A percentile compares a stretch with the other conserved stretches of the same genome.
These are phyloP conservation scores for Yamadazyma diddensiae DNA, from an alignment of 1,139 yeast species.

Conservation along the genomic window DNA sequence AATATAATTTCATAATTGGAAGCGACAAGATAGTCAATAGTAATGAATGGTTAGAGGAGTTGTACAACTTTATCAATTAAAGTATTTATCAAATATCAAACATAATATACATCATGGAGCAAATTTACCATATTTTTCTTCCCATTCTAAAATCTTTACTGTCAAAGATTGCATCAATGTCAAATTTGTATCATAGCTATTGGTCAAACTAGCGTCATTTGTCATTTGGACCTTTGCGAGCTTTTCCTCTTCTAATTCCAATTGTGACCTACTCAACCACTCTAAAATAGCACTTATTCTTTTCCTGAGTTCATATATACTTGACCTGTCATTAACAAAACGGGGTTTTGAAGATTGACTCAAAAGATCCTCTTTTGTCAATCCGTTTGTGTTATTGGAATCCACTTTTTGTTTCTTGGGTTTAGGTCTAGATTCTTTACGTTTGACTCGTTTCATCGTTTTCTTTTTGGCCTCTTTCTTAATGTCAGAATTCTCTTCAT, in stretches of 20 bases:
- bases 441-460: constrained; percentile 12
- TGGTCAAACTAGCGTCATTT: constrained; percentile 28
- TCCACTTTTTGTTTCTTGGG: constrained; percentile 12
- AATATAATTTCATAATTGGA: constrained; percentile 60
- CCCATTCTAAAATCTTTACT: constrained; percentile 71
- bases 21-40: constrained; percentile 72
- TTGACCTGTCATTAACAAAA: constrained; percentile 69
- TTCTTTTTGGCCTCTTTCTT: constrained; percentile 15
- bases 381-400: constrained; percentile 5
- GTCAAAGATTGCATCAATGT: constrained; percentile 68
- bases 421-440: constrained; percentile 16
- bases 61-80: constrained; percentile 12
- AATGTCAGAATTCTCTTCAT: constrained; percentile 13
- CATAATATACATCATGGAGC: constrained; percentile 30
- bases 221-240: constrained; percentile 37
- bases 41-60: constrained; percentile 41
- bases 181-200: constrained; percentile 57
- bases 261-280: constrained; percentile 80
- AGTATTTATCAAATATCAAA: no score
- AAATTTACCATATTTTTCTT: constrained; percentile 61
- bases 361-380: constrained; percentile 40
- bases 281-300: constrained; percentile 89
- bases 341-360: constrained; percentile 80
- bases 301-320: constrained; percentile 78
- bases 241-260: constrained; percentile 74